Percentiles rank a stretch among this genome's conserved stretches.
These are phyloP conservation scores for Aspergillus luchuensis DNA, from an alignment of 2,329 filamentous ascomycete species.

Conservation along the genomic window DNA sequence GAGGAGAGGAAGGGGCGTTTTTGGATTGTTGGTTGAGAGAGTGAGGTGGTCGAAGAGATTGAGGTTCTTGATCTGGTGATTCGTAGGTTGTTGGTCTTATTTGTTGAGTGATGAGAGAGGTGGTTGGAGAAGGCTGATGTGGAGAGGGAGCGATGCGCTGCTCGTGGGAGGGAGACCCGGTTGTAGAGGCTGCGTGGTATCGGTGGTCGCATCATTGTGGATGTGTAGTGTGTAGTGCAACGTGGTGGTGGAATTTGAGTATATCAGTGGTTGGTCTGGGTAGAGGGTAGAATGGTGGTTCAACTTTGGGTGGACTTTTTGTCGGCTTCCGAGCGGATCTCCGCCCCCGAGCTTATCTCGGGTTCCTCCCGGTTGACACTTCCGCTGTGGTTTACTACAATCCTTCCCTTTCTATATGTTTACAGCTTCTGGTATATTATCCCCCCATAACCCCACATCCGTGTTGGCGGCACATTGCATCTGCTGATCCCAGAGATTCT, in stretches of 20 bases:
- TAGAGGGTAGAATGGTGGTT: slow-evolving; percentile 1
- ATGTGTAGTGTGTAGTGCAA: background rate
- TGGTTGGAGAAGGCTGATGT: background rate
- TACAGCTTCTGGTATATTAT: background rate
- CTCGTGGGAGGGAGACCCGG: background rate
- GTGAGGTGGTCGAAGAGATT: background rate
- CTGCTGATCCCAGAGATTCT: slow-evolving; percentile 30
- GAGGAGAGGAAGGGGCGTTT: background rate
- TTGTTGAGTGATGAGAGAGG: background rate
- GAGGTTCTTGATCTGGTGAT: background rate
- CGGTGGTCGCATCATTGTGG: slow-evolving; percentile 10
- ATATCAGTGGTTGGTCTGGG: background rate
- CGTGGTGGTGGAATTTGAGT: background rate
- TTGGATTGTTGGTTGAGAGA: background rate
- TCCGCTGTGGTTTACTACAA: background rate
- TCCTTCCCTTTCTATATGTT: background rate
- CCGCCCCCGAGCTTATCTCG: background rate
- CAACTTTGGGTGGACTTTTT: slow-evolving; percentile 1
- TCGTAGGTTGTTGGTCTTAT: background rate
- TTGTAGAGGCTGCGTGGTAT: slow-evolving; percentile 7
- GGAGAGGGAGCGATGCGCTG: slow-evolving; percentile 1
- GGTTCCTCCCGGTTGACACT: background rate
- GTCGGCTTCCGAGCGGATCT: slow-evolving; percentile 5
- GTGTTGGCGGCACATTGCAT: slow-evolving; percentile 15
- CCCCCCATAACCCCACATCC: slow-evolving; percentile 8